Evolutionary conservation across 1,284 basidiomycete genomes (phyloP).

Genomic region (Trametes versicolor): DNA sequence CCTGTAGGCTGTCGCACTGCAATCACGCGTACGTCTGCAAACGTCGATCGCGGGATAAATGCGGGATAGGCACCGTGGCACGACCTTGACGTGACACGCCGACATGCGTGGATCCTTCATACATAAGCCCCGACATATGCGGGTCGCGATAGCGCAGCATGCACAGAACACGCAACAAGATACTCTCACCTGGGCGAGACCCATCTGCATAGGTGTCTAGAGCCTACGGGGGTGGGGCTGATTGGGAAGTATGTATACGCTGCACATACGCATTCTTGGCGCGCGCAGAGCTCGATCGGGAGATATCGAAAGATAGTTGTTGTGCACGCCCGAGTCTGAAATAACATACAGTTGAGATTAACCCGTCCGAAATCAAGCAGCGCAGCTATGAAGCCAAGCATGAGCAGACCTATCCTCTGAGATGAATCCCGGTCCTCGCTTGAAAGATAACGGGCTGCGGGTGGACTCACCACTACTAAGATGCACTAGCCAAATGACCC

Average conservation of each 20-base stretch:
- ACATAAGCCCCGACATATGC: not conserved
- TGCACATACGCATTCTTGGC: not conserved
- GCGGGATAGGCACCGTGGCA: too few species aligned
- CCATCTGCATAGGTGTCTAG: too few species aligned
- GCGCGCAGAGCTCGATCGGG: not conserved
- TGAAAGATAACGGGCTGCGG: too few species aligned
- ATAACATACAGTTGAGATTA: constrained; percentile 7
- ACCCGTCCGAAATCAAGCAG: not conserved
- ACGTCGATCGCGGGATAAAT: too few species aligned
- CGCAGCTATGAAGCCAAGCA: not conserved
- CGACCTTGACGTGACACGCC: constrained; percentile 2
- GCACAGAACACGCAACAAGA: too few species aligned
- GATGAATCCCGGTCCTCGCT: too few species aligned
- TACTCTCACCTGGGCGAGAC: too few species aligned
- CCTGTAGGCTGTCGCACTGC: too few species aligned
- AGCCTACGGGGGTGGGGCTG: too few species aligned
- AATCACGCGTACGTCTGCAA: too few species aligned
- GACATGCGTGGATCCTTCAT: not conserved
- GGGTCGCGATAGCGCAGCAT: too few species aligned
- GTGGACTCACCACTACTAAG: not conserved
- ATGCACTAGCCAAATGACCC: not conserved
- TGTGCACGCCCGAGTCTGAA: not conserved
- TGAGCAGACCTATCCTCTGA: not conserved
- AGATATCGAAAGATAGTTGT: not conserved
- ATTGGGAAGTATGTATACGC: too few species aligned